Evolutionary conservation across 2,329 filamentous ascomycete genomes (phyloP).

Genomic region (Beauveria scarabaeidicola): DNA sequence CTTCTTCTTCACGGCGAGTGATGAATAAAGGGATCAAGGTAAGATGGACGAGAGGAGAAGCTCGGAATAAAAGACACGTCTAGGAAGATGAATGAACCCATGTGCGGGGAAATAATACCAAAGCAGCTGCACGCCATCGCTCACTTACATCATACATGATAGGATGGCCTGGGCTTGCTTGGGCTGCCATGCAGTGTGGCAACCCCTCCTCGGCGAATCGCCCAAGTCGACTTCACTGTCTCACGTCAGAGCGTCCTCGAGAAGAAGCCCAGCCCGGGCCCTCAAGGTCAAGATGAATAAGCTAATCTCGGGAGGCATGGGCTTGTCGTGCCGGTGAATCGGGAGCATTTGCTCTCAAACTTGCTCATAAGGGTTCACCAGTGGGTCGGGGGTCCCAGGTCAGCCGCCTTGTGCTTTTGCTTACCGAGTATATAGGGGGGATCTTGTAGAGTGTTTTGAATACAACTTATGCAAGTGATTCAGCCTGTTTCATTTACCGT

Average conservation of each 20-base stretch:
- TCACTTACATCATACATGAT: constrained; percentile 9
- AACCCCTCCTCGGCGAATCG: not conserved
- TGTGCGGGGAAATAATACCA: not conserved
- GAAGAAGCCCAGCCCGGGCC: not conserved
- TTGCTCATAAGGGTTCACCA: constrained; percentile 21
- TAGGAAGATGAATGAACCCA: too few species aligned
- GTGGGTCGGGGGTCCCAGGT: not conserved
- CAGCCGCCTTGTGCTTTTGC: not conserved
- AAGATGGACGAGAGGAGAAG: not conserved
- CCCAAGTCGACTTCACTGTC: not conserved
- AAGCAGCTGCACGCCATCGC: constrained; percentile 3
- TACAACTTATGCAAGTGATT: not conserved
- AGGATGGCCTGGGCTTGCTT: not conserved
- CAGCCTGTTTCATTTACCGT: not conserved
- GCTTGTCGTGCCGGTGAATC: not conserved
- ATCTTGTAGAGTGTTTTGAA: not conserved
- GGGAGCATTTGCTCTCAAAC: constrained; percentile 26
- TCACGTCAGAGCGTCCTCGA: not conserved
- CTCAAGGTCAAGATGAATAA: not conserved
- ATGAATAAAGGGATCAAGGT: not conserved
- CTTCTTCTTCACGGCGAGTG: not conserved
- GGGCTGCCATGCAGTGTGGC: too few species aligned
- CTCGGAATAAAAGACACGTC: not conserved
- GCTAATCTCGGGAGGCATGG: not conserved
- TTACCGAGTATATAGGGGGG: too few species aligned